Percentiles rank a stretch among this genome's conserved stretches.
phyloP scores from a whole-genome alignment of 2,329 filamentous ascomycete genomes.

The Tolypocladium pustulatum region DNA sequence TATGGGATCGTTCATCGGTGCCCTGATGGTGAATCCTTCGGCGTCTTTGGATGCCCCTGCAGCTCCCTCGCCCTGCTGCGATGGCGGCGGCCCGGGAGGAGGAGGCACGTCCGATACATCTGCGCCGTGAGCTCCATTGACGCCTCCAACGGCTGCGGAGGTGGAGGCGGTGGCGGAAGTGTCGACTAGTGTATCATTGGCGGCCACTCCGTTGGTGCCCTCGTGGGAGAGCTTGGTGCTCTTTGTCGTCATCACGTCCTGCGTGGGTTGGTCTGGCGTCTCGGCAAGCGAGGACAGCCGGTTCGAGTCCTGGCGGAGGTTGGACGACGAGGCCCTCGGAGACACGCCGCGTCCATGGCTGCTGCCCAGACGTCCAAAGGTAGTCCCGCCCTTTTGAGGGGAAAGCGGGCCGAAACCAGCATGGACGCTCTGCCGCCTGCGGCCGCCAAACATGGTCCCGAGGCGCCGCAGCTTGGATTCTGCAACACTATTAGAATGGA shows the following conservation, averaged over 20 bases:
- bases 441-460: conserved; percentile 55
- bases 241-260: conserved; percentile 13
- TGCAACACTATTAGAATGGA: conserved; percentile 12
- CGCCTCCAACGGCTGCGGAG: conserved; percentile 19
- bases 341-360: conserved; percentile 50
- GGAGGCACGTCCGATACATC: conserved; percentile 42
- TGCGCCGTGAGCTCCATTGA: conserved; percentile 36
- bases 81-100: conserved; percentile 39
- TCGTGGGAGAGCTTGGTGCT: conserved; percentile 23
- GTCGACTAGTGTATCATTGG: conserved; percentile 18
- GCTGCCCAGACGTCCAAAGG: conserved; percentile 54
- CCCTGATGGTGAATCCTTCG: conserved; percentile 68
- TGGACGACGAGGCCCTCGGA: conserved; percentile 48
- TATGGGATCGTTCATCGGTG: conserved; percentile 52
- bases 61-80: conserved; percentile 26
- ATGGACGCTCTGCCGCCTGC: conserved; percentile 56
- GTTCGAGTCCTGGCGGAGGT: conserved; percentile 42
- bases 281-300: conserved; percentile 48
- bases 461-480: conserved; percentile 52
- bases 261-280: conserved; percentile 30
- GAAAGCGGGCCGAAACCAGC: conserved; percentile 48
- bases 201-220: conserved; percentile 33
- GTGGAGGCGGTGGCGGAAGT: conserved; percentile 14
- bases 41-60: conserved; percentile 44
- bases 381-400: conserved; percentile 36